Evolutionary conservation across 805 yeast species (phyloP), one percentile per base, ranked within the genome.

Genomic region (Scheffersomyces ergatensis): DNA sequence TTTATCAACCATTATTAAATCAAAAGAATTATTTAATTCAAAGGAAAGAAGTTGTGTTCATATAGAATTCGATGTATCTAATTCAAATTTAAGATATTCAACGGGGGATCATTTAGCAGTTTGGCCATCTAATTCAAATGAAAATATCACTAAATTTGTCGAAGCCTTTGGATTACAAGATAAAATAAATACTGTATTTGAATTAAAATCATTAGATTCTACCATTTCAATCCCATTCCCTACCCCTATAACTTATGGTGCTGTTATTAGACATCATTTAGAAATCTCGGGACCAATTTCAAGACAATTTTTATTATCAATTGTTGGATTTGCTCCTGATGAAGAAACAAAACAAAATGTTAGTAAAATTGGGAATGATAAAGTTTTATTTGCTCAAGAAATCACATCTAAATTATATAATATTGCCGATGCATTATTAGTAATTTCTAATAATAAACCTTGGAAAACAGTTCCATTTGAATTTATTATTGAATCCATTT

Each of bases 51-150:
- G 82, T 50, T 92, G 98, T 68, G 79, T 92, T 44, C 98, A 92
- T 59, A 79, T 84, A 36, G 98, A 93, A 64, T 82, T 92, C 52
- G 97, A 92, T 57, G 66, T 89, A 27, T 74, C 89, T 1, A 78
- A 69, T 21, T 75, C 92, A 3, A 84, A 83, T 54, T 70, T 93
- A 56, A 81, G 83, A 53, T 92, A 92, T 65, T 73, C 92, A 36
- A 92, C 99, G 3, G 99, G 99, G 63, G 99, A 92, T 61, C 98
- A 92, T 65, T 66, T 93, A 47, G 98, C 96, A 13, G 71, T 93
- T 42, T 88, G 97, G 95, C 93, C 97, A 26, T 87, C 93, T 18
- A 92, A 92, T 64, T 72, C 95, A 2, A 72, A 83, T 55, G 88
- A 82, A 59, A 80, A 85, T 53, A 83, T 89, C 25, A 73, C 68